These are phyloP conservation scores for Allium cepa DNA, from an alignment of 106 monocot genomes.

Conservation along the genomic window DNA sequence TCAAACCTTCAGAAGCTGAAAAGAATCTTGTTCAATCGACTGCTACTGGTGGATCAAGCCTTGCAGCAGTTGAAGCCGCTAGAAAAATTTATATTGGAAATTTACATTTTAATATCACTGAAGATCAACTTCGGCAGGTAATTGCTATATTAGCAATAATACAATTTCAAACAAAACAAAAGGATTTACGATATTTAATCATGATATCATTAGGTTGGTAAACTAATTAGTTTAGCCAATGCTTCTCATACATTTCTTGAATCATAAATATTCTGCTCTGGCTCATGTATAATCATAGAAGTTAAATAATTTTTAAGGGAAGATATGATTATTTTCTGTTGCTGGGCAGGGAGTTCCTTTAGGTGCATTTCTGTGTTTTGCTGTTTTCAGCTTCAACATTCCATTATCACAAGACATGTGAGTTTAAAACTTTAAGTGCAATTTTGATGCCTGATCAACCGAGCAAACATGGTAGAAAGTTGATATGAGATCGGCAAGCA, in stretches of 20 bases:
- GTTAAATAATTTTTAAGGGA: constrained; percentile 7
- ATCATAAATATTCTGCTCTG: neutral
- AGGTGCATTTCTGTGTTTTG: constrained; percentile 14
- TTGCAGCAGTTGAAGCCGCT: constrained; percentile 28
- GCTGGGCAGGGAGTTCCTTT: constrained; percentile 9
- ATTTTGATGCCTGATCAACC: constrained; percentile 7
- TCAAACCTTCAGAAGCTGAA: constrained; percentile 91
- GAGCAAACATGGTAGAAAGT: constrained; percentile 1
- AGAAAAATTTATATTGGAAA: constrained; percentile 90
- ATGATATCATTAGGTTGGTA: neutral
- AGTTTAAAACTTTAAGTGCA: constrained; percentile 11
- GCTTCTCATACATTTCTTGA: neutral
- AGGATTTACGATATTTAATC: no score
- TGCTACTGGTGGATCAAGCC: constrained; percentile 19
- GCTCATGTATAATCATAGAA: neutral
- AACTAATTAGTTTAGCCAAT: neutral
- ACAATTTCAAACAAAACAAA: neutral
- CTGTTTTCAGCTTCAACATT: constrained; percentile 15
- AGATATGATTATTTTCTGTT: constrained; percentile 10
- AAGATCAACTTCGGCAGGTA: constrained; percentile 71
- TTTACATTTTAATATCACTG: constrained; percentile 69
- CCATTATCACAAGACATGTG: constrained; percentile 9
- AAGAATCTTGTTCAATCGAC: constrained; percentile 83
- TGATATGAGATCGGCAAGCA: neutral
- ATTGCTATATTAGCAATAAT: neutral